Base-by-base conservation (phyloP, 1,139 yeast species). In the Yamadazyma oceani region DNA sequence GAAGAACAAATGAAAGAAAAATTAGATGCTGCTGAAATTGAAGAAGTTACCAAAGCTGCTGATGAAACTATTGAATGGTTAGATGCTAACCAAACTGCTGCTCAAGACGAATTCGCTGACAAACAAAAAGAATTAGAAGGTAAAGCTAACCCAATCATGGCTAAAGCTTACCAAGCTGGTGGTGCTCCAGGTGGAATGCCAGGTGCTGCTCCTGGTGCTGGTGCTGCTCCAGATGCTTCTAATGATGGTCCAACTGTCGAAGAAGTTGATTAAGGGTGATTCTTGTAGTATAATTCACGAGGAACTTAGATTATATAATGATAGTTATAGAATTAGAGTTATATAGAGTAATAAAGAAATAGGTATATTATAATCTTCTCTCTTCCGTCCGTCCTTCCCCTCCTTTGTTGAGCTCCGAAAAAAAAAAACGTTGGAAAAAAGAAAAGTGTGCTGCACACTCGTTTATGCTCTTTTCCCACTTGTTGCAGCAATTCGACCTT, bases 101-200 rank as follows among this genome's bases (percentile, higher is more conserved):
- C 94, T 54, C 78, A 83, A 58, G 95, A 87, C 66, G 96, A 87
- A 77, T 87, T 66, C 72, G 73, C 80, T 60, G 94, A 85, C 75
- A 80, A 82, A 75, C 92, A 86, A 78, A 87, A 87, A 85, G 96
- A 87, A 73, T 85, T 87, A 64, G 95, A 87, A 78, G 85, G 82
- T 54, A 78, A 82, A 72, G 92, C 95, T 57, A 87, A 87, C 85
- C 96, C 96, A 69, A 83, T 87, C 77, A 82, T 87, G 85, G 75
- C 88, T 64, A 85, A 86, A 79, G 85, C 89, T 75, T 87, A 87
- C 85, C 84, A 78, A 68, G 83, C 75, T 49, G 82, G 82, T 66
- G 76, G 67, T 57, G 71, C 73, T 50, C 55, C 78, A 82, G 54
- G 82, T 79, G 56, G 81, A 73, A 21, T 32, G 36, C 42, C 37